Conservation (phyloP, 176 grass and related monocot species). For the Ensete ventricosum region DNA sequence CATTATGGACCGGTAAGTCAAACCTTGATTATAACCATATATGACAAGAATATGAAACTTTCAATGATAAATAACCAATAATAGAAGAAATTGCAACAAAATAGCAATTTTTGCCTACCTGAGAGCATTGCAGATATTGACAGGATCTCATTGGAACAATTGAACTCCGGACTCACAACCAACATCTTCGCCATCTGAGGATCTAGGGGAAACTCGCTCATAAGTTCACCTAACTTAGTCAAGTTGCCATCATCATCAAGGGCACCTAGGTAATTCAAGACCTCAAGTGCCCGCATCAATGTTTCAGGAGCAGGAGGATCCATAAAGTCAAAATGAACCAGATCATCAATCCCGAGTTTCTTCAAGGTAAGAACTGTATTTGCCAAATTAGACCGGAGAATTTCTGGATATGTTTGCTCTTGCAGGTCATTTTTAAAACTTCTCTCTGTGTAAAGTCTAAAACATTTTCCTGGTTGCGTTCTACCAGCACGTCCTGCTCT, state of each 20-base stretch:
- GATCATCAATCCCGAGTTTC: slow-evolving; percentile 98
- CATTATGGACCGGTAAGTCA: too few relatives aligned
- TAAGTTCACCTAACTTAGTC: slow-evolving; percentile 68
- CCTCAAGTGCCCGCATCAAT: slow-evolving; percentile 88
- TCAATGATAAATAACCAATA: too few relatives aligned
- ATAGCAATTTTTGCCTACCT: slow-evolving; percentile 33
- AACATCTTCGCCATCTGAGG: slow-evolving; percentile 99
- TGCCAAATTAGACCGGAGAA: slow-evolving; percentile 86
- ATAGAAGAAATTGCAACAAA: too few relatives aligned
- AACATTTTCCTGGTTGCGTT: slow-evolving; percentile 95
- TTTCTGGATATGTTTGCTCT: slow-evolving; percentile 95
- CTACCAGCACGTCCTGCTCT: slow-evolving; percentile 94
- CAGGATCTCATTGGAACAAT: slow-evolving; percentile 98
- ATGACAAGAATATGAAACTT: too few relatives aligned
- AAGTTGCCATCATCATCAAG: slow-evolving; percentile 91
- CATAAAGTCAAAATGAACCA: slow-evolving; percentile 99
- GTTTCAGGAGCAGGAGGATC: slow-evolving; percentile 97
- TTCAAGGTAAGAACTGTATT: slow-evolving; percentile 95
- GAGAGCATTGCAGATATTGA: slow-evolving; percentile 94
- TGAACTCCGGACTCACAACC: slow-evolving; percentile 81
- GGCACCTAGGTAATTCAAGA: slow-evolving; percentile 86
- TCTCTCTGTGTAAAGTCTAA: slow-evolving; percentile 90
- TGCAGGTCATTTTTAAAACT: slow-evolving; percentile 94
- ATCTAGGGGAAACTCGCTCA: slow-evolving; percentile 97
- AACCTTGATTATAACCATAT: too few relatives aligned